Base-by-base conservation (phyloP, 2,329 filamentous ascomycete genomes). In the Clonostachys byssicola region DNA sequence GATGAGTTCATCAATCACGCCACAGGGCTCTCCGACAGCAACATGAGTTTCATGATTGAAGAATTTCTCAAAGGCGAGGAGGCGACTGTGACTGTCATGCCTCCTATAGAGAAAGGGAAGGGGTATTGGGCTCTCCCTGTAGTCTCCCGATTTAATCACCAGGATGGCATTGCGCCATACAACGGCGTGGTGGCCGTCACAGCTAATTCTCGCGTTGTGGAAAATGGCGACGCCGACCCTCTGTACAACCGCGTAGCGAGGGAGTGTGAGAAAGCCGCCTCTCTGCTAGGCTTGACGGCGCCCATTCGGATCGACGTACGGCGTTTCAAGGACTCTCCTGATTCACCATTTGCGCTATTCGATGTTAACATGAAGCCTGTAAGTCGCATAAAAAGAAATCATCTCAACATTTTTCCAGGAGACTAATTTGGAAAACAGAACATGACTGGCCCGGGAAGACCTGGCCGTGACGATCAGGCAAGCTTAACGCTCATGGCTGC, bases 291-390 rank as follows among this genome's bases (percentile, higher is more conserved):
- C 5, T 58, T 65, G 6, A 73, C 67, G 5, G 71, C 72, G 2
- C 69, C 70, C 0, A 72, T 77, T 23, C 61, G 71, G 1, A 70
- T 78, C 42, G 73, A 78, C 52, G 63, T 74, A 0, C 61, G 73
- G 14, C 62, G 72, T 9, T 66, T 69, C 34, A 48, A 49, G 4
- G 47, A 61, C 16, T 14, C 13, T 10, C n/a, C 40, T 3, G 58
- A 58, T 0, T 61, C 58, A 0, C 57, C 58, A 2, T 77, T 77
- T 59, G 70, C 68, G 1, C 55, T 76, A 16, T 77, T 77, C 51
- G 72, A 78, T 56, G 62, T 77, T 12, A 77, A 77, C 47, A 74
- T 77, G 68, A 76, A 77, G 54, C 73, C 73, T 14, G 70, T 73
- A 55, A 61, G 68, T 60, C 14, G 36, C n/a, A 39, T 18, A 38